Evolutionary conservation across 768 basidiomycete species (phyloP), one percentile per base, ranked within the genome.

Genomic region (Kwoniella europaea): DNA sequence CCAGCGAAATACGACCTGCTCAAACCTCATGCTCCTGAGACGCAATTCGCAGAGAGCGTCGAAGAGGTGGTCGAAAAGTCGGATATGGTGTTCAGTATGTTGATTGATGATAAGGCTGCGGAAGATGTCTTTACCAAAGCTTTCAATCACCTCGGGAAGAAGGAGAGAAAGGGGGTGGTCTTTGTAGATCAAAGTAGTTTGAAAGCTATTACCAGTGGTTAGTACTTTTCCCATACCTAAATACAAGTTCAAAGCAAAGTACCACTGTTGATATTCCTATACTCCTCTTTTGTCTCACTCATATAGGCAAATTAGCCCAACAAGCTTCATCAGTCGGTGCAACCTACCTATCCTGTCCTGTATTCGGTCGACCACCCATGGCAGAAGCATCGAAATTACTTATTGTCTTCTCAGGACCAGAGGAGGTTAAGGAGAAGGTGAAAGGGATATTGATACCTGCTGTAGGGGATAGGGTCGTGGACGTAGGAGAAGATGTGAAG

Each of bases 101-200:
- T 77, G 16, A 61, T 73, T 18, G 72, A 77, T 54, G 76, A 77
- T 63, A 50, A 66, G 46, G 76, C 67, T n/a, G 65, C 65, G 5
- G 59, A 67, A 43, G 73, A 72, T 7, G 70, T 77, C 9, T 74
- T 62, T 56, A 65, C 57, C 3, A 54, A 66, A 56, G 20, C 74
- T 20, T 56, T 74, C 16, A 41, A 65, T 12, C 69, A 41, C 5
- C 29, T 65, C 10, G 65, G 63, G 15, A 44, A 57, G 55, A 54
- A 41, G 27, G 41, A 64, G 16, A 58, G 57, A 16, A 63, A 41
- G 20, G 61, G 63, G 27, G 68, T 74, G 10, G 58, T 77, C 15
- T 77, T 77, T 63, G 67, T 71, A 7, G 73, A 77, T 67, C 73
- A 74, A 52, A 63, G 65, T 9, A 74, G 67, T 46, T 59, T 77